A percentile compares a stretch with the other conserved stretches of the same genome.
These are phyloP conservation scores for Stereocaulon alpinum DNA, from an alignment of 495 filamentous ascomycete genomes.

Conservation along the genomic window DNA sequence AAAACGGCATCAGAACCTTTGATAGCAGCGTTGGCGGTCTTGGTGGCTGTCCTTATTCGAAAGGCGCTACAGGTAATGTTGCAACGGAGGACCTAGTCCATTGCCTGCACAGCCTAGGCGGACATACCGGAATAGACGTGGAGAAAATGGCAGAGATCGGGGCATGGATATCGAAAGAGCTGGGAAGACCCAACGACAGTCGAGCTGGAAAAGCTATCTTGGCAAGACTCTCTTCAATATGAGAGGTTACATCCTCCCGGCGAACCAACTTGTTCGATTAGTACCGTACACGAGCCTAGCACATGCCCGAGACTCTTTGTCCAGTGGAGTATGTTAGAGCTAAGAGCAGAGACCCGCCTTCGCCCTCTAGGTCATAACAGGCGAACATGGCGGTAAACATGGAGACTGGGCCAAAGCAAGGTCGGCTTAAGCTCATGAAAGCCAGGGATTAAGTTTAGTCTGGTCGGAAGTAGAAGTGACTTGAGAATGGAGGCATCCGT, in stretches of 20 bases:
- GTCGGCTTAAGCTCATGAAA: not conserved
- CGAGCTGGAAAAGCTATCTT: constrained; percentile 70
- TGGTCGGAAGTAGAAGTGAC: not conserved
- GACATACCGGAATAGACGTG: constrained; percentile 79
- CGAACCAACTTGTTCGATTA: too few relatives aligned
- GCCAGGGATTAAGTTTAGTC: not conserved
- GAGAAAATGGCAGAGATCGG: constrained; percentile 74
- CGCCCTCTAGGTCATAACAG: too few relatives aligned
- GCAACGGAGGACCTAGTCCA: constrained; percentile 90
- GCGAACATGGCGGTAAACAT: too few relatives aligned
- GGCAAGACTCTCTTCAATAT: constrained; percentile 33
- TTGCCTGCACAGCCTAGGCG: constrained; percentile 75
- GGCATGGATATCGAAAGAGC: constrained; percentile 75
- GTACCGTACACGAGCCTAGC: too few relatives aligned
- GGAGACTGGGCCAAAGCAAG: too few relatives aligned
- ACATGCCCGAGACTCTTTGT: not conserved
- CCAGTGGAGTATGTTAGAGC: not conserved
- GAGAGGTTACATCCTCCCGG: not conserved
- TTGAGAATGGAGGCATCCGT: too few relatives aligned
- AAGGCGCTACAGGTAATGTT: constrained; percentile 91
- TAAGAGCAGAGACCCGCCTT: too few relatives aligned
- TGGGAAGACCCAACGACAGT: constrained; percentile 67
- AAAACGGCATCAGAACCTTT: constrained; percentile 82
- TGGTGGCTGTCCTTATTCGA: constrained; percentile 88
- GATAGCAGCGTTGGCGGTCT: constrained; percentile 84